phyloP scores from a whole-genome alignment of 1,139 yeast species.

The Pichia sp. region DNA sequence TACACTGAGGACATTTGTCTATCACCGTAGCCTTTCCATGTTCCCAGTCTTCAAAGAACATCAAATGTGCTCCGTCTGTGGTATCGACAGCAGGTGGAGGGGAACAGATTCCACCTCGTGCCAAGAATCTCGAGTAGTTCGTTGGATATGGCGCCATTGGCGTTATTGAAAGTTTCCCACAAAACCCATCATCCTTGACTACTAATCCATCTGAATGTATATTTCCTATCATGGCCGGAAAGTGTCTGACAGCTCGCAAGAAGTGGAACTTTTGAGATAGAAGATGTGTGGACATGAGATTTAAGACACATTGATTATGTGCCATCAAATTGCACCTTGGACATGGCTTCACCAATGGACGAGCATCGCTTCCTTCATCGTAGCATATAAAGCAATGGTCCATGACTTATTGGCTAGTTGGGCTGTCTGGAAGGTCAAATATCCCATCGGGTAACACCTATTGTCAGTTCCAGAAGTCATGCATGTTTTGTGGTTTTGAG shows the following conservation, averaged over 20 bases:
- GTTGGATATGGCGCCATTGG: too few relatives aligned
- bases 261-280: conserved; percentile 5
- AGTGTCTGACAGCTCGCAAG: too few relatives aligned
- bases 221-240: too few relatives aligned
- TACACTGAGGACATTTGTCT: conserved; percentile 10
- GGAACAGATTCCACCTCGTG: conserved; percentile 1
- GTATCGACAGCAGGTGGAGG: not conserved
- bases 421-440: too few relatives aligned
- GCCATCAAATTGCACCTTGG: conserved; percentile 1
- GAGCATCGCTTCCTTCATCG: conserved; percentile 3
- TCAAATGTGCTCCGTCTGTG: not conserved
- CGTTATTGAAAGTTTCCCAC: too few relatives aligned
- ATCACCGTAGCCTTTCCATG: not conserved
- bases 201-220: too few relatives aligned
- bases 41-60: not conserved
- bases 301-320: conserved; percentile 7
- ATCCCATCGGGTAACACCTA: too few relatives aligned
- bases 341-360: conserved; percentile 7
- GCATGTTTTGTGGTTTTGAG: too few relatives aligned
- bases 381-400: conserved; percentile 6
- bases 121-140: conserved; percentile 2
- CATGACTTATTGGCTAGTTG: too few relatives aligned
- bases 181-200: too few relatives aligned
- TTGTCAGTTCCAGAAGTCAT: too few relatives aligned
- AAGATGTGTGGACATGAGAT: conserved; percentile 5